phyloP scores from a whole-genome alignment of 768 basidiomycete species.

The Lactarius indigo region DNA sequence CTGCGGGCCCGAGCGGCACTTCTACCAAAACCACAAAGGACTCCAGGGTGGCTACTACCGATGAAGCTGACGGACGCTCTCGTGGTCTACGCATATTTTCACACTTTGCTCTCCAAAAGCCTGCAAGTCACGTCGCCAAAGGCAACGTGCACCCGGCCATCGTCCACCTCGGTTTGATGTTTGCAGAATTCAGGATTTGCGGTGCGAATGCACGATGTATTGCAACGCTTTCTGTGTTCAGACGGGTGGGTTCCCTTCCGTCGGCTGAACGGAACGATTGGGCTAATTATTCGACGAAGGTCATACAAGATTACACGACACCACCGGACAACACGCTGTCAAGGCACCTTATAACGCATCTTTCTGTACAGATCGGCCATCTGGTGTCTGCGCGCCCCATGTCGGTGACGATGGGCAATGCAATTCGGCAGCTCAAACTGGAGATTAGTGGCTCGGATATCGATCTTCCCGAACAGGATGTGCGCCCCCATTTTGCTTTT shows the following conservation, averaged over 20 bases:
- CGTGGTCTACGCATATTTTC: conserved; percentile 80
- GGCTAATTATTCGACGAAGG: conserved; percentile 43
- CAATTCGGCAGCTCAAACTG: conserved; percentile 89
- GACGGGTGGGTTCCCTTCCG: conserved; percentile 57
- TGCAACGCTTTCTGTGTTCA: conserved; percentile 86
- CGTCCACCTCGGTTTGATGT: conserved; percentile 80
- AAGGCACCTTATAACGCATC: conserved; percentile 85
- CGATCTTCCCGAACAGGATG: conserved; percentile 94
- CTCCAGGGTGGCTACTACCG: conserved; percentile 30
- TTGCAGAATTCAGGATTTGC: conserved; percentile 87
- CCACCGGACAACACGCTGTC: conserved; percentile 85
- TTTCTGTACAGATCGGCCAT: conserved; percentile 91
- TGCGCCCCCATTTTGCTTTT: conserved; percentile 38
- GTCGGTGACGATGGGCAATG: conserved; percentile 93
- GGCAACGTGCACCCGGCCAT: conserved; percentile 91
- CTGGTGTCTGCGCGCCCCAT: conserved; percentile 84
- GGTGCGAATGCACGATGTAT: conserved; percentile 97
- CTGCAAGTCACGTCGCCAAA: conserved; percentile 48
- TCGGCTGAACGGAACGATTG: conserved; percentile 11
- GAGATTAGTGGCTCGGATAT: conserved; percentile 92
- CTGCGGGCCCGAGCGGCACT: conserved; percentile 24
- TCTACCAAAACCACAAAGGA: conserved; percentile 20
- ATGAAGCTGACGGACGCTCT: conserved; percentile 39
- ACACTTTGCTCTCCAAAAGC: conserved; percentile 77
- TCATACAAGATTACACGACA: conserved; percentile 87